A percentile compares a stretch with the other conserved stretches of the same genome.
Conservation (phyloP, 305 asterid species). For the Fraxinus velutina region DNA sequence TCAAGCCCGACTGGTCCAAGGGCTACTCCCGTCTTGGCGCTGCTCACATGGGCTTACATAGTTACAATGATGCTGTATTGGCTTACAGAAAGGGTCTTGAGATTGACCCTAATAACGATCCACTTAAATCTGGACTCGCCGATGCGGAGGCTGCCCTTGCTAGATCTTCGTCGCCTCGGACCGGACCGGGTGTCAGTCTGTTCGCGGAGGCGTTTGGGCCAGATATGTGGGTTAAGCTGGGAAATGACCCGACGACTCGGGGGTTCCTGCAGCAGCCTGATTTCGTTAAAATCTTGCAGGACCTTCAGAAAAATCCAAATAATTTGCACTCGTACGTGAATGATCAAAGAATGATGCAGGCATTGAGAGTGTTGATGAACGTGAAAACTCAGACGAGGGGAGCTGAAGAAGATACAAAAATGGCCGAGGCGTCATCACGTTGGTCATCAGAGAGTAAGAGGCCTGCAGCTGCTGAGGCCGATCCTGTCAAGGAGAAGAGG, state of each 20-base stretch:
- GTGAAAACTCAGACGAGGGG: slow-evolving; percentile 49
- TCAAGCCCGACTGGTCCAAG: slow-evolving; percentile 76
- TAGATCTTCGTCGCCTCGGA: slow-evolving; percentile 34
- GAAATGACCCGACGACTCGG: slow-evolving; percentile 59
- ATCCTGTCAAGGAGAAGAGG: slow-evolving; percentile 42
- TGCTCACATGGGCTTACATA: slow-evolving; percentile 58
- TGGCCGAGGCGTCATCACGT: slow-evolving; percentile 12
- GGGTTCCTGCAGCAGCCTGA: slow-evolving; percentile 61
- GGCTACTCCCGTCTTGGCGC: slow-evolving; percentile 93
- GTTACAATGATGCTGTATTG: slow-evolving; percentile 48
- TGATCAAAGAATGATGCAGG: slow-evolving; percentile 82
- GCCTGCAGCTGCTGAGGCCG: slow-evolving; percentile 43
- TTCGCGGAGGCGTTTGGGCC: slow-evolving; percentile 81
- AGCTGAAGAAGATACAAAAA: slow-evolving; percentile 39
- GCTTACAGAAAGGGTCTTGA: slow-evolving; percentile 67
- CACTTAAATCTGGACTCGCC: slow-evolving; percentile 62
- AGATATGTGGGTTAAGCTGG: slow-evolving; percentile 71
- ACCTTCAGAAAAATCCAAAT: slow-evolving; percentile 64
- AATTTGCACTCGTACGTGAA: slow-evolving; percentile 57
- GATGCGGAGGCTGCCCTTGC: slow-evolving; percentile 58
- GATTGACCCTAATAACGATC: slow-evolving; percentile 70
- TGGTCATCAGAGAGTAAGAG: slow-evolving; percentile 49
- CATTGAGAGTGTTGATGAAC: slow-evolving; percentile 66
- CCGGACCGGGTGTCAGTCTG: slow-evolving; percentile 35
- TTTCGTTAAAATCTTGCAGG: slow-evolving; percentile 73